A percentile compares a stretch with the other conserved stretches of the same genome.
Evolutionary conservation across 352 stramenopile species (phyloP).

Genomic region (Phytophthora vignae): DNA sequence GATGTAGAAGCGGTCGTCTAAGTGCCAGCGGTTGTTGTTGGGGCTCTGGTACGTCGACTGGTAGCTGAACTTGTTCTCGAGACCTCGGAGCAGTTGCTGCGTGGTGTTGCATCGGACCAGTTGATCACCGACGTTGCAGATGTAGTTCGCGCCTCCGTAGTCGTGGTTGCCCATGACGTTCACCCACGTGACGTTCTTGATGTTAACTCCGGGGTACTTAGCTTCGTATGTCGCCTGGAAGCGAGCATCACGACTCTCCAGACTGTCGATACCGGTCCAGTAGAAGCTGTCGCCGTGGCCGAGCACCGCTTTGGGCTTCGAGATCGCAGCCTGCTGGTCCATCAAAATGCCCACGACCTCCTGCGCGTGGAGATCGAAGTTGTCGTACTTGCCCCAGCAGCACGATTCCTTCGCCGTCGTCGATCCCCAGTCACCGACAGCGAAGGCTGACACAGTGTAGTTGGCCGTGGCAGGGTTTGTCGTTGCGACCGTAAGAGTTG

Average conservation of each 20-base stretch:
- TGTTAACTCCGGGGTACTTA: conserved; percentile 14
- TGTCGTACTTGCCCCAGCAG: conserved; percentile 40
- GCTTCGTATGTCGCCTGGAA: conserved; percentile 11
- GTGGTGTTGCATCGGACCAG: not conserved
- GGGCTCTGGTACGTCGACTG: not conserved
- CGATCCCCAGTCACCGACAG: conserved; percentile 55
- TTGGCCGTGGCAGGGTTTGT: conserved; percentile 8
- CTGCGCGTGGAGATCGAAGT: conserved; percentile 38
- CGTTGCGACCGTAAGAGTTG: conserved; percentile 13
- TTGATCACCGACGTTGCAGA: conserved; percentile 14
- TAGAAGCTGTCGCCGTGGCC: conserved; percentile 26
- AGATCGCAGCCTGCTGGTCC: conserved; percentile 35
- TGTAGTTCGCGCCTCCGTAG: conserved; percentile 18
- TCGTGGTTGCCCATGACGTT: conserved; percentile 11
- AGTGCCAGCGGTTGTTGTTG: not conserved
- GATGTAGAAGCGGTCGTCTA: not conserved
- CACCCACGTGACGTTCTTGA: conserved; percentile 13
- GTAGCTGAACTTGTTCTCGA: not conserved
- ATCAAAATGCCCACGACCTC: conserved; percentile 42
- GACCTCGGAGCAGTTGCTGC: not conserved
- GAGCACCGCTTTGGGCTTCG: conserved; percentile 45
- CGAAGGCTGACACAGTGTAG: conserved; percentile 15
- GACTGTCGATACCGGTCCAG: conserved; percentile 26
- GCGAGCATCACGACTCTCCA: conserved; percentile 15
- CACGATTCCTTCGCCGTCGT: conserved; percentile 43